Percentiles rank a stretch among this genome's conserved stretches.
phyloP scores from a whole-genome alignment of 441 rosid species.

The Populus hybrid region DNA sequence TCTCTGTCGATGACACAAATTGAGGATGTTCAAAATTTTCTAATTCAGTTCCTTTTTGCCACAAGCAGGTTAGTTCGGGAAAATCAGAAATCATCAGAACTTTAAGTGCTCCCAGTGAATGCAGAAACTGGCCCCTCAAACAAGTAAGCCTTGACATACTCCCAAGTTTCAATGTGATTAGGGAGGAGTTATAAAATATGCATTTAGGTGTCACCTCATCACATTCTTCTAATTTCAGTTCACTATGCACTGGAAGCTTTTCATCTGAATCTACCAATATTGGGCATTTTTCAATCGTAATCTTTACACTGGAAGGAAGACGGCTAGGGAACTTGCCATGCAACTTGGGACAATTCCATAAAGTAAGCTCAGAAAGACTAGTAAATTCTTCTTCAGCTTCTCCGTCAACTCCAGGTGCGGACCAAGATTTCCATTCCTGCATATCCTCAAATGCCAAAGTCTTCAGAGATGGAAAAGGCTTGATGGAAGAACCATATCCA shows the following conservation, averaged over 20 bases:
- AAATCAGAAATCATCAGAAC: neutral
- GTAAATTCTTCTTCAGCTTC: neutral
- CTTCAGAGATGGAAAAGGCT: too few relatives aligned
- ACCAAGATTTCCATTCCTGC: too few relatives aligned
- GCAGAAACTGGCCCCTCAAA: neutral
- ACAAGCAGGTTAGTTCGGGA: neutral
- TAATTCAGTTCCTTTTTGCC: neutral
- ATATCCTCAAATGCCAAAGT: too few relatives aligned
- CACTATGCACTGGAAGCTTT: neutral
- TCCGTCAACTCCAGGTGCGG: too few relatives aligned
- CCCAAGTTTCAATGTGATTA: neutral
- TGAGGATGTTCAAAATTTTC: neutral
- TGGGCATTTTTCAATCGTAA: slow-evolving; percentile 14
- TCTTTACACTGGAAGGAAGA: slow-evolving; percentile 5
- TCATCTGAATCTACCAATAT: neutral
- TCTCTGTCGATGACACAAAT: neutral
- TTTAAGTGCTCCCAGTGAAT: neutral
- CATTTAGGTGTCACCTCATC: neutral
- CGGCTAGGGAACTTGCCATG: neutral
- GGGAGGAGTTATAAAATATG: neutral
- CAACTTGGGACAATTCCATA: slow-evolving; percentile 16
- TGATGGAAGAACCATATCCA: too few relatives aligned
- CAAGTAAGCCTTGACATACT: neutral
- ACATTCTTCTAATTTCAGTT: slow-evolving; percentile 12
- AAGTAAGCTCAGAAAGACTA: slow-evolving; percentile 13